Conservation (phyloP, 305 asterid genomes). For the Lippia alba region DNA sequence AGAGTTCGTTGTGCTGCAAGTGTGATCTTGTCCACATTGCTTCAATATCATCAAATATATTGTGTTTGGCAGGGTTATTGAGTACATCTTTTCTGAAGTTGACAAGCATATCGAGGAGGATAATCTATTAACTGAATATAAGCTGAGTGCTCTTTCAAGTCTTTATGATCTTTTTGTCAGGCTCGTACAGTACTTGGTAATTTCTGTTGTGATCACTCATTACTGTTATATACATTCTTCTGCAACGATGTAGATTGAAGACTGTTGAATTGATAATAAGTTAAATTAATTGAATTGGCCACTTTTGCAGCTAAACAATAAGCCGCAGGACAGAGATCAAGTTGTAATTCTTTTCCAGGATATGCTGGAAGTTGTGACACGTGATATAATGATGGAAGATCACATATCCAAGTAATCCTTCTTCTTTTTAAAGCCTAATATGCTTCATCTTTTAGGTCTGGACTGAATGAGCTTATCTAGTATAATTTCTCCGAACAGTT, state of each 20-base stretch:
- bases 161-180: slow-evolving; percentile 86
- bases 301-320: slow-evolving; percentile 76
- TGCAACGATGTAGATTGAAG: slow-evolving; percentile 44
- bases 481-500: slow-evolving; percentile 51
- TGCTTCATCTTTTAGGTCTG: slow-evolving; percentile 45
- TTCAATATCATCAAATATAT: slow-evolving; percentile 25
- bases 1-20: slow-evolving; percentile 50
- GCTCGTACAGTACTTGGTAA: slow-evolving; percentile 95
- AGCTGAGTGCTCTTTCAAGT: slow-evolving; percentile 84
- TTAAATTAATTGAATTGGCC: slow-evolving; percentile 41
- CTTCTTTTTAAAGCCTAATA: slow-evolving; percentile 41
- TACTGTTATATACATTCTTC: slow-evolving; percentile 11
- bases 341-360: slow-evolving; percentile 99
- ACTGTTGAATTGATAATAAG: slow-evolving; percentile 9
- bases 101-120: slow-evolving; percentile 78
- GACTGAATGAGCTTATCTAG: slow-evolving; percentile 31
- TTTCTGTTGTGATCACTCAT: slow-evolving; percentile 37
- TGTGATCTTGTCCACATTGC: slow-evolving; percentile 28
- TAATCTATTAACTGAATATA: slow-evolving; percentile 64
- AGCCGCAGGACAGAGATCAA: slow-evolving; percentile 94
- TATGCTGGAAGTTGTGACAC: slow-evolving; percentile 96
- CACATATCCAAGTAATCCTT: slow-evolving; percentile 71
- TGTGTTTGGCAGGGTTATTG: slow-evolving; percentile 78
- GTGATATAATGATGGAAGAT: slow-evolving; percentile 97
- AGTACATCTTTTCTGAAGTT: slow-evolving; percentile 78